Percentiles rank a stretch among this genome's conserved stretches.
These are phyloP conservation scores for Chiua sp. DNA, from an alignment of 1,284 basidiomycete genomes.

Conservation along the genomic window DNA sequence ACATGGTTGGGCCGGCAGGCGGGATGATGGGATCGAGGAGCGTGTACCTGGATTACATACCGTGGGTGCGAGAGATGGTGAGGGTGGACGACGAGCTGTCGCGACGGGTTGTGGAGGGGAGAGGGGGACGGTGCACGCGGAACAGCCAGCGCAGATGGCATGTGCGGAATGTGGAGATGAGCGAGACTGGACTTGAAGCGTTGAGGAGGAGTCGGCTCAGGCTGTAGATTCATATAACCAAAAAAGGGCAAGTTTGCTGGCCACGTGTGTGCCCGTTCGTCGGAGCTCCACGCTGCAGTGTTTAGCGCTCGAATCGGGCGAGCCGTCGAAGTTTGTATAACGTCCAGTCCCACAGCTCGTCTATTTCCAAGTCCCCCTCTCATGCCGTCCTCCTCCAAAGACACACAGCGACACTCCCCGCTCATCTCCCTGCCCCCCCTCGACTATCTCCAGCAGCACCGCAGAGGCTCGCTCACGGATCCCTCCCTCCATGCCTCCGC, in stretches of 20 bases:
- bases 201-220: constrained; percentile 37
- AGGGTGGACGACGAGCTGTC: constrained; percentile 64
- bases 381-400: constrained; percentile 30
- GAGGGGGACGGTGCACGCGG: constrained; percentile 52
- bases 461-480: constrained; percentile 80
- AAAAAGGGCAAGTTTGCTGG: constrained; percentile 12
- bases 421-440: constrained; percentile 68
- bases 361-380: constrained; percentile 7
- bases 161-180: constrained; percentile 48
- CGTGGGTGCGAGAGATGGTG: constrained; percentile 75
- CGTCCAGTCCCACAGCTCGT: constrained; percentile 21
- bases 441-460: constrained; percentile 77
- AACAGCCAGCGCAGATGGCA: constrained; percentile 55
- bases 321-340: constrained; percentile 32
- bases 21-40: constrained; percentile 45
- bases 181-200: constrained; percentile 41
- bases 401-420: constrained; percentile 43
- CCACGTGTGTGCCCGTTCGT: constrained; percentile 36
- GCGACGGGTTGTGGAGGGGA: constrained; percentile 26
- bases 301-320: constrained; percentile 31
- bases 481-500: constrained; percentile 67
- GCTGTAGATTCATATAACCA: constrained; percentile 31
- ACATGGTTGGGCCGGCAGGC: constrained; percentile 37
- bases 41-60: constrained; percentile 71
- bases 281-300: constrained; percentile 38